Evolutionary conservation across 345 rosid genomes (phyloP).

Genomic region (Citrus sinensis): DNA sequence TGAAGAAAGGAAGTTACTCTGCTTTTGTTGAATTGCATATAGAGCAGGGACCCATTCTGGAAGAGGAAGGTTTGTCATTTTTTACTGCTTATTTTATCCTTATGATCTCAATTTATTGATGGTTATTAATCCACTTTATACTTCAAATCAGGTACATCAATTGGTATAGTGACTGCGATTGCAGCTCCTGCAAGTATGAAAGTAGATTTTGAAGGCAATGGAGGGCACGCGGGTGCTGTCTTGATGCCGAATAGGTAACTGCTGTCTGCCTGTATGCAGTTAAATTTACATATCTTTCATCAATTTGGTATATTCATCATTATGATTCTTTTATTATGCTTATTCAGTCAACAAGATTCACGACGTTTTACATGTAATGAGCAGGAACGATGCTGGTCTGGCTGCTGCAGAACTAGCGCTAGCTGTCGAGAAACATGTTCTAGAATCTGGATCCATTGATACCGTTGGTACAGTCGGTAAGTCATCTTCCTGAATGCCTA

Average conservation of each 20-base stretch:
- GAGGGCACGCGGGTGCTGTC: conserved; percentile 97
- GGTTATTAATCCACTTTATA: conserved; percentile 9
- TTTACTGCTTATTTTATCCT: neutral
- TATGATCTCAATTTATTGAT: neutral
- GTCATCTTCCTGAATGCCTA: conserved; percentile 13
- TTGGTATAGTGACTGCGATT: conserved; percentile 89
- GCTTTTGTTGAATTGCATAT: conserved; percentile 91
- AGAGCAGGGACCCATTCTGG: conserved; percentile 93
- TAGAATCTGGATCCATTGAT: conserved; percentile 82
- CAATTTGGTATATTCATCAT: neutral
- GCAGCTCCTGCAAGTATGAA: conserved; percentile 97
- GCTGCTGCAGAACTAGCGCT: conserved; percentile 93
- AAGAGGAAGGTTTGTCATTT: conserved; percentile 64
- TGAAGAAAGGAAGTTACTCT: conserved; percentile 69
- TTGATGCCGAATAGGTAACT: conserved; percentile 84
- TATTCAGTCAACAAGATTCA: neutral
- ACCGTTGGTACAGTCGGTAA: conserved; percentile 96
- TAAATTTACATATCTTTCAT: neutral
- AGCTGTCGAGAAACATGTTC: conserved; percentile 85
- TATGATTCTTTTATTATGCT: neutral
- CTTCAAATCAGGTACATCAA: conserved; percentile 50
- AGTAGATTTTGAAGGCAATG: conserved; percentile 88
- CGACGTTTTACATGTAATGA: conserved; percentile 6
- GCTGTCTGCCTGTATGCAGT: neutral
- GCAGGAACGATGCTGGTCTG: conserved; percentile 92